These are phyloP conservation scores for Eragrostis tef DNA, from an alignment of 202 grass and related monocot species.

Conservation along the genomic window DNA sequence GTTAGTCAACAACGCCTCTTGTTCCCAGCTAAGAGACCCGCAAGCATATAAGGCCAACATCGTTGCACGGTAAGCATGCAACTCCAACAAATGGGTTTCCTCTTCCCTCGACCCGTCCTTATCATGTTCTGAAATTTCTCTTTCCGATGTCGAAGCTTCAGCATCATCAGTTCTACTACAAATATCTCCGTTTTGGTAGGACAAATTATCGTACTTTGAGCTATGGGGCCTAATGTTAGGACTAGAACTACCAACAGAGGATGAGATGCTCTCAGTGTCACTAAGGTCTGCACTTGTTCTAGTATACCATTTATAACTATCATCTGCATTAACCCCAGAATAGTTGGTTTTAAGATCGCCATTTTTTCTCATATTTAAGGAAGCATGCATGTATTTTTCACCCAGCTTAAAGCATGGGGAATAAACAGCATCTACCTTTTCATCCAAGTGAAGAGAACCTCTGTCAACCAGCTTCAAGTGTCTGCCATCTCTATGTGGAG, in stretches of 20 bases:
- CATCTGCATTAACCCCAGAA: constrained; percentile 25
- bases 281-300: constrained; percentile 47
- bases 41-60: constrained; percentile 66
- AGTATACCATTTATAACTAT: constrained; percentile 39
- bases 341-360: constrained; percentile 46
- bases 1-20: constrained; percentile 76
- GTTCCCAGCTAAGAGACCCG: constrained; percentile 83
- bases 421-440: constrained; percentile 82
- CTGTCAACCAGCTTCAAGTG: constrained; percentile 23
- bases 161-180: constrained; percentile 58
- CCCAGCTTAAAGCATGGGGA: constrained; percentile 65
- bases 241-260: constrained; percentile 89
- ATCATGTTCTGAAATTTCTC: constrained; percentile 51
- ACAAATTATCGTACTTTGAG: constrained; percentile 40
- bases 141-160: constrained; percentile 63
- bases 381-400: constrained; percentile 57
- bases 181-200: constrained; percentile 50
- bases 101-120: constrained; percentile 37
- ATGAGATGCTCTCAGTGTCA: constrained; percentile 67
- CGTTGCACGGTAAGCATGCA: constrained; percentile 76
- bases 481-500: constrained; percentile 48
- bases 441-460: constrained; percentile 45
- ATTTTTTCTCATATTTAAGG: constrained; percentile 53
- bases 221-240: constrained; percentile 52
- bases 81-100: constrained; percentile 71